phyloP scores from a whole-genome alignment of 352 stramenopile genomes.

The Pythium folliculosum region DNA sequence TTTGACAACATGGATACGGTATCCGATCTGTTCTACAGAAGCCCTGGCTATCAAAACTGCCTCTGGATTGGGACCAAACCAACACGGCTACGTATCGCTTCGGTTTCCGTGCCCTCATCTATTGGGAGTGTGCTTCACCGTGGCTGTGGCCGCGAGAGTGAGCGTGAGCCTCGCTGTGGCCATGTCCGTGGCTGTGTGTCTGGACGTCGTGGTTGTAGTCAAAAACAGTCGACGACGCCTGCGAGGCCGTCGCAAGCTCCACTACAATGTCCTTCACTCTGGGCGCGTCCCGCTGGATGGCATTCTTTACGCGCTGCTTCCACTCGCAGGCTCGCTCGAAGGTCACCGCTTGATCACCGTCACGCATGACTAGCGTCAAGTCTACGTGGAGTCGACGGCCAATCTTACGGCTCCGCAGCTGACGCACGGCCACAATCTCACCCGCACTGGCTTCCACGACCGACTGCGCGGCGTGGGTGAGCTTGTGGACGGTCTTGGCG shows the following conservation, averaged over 20 bases:
- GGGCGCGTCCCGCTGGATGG: conserved; percentile 46
- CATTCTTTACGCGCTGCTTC: conserved; percentile 57
- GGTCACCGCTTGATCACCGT: conserved; percentile 25
- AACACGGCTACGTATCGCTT: background rate
- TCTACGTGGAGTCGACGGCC: conserved; percentile 63
- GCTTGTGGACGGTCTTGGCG: conserved; percentile 34
- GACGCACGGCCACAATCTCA: conserved; percentile 44
- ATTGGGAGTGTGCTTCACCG: too few species aligned
- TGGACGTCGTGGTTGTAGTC: conserved; percentile 19
- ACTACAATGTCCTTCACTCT: conserved; percentile 68
- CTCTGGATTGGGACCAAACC: too few species aligned
- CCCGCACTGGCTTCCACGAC: conserved; percentile 47
- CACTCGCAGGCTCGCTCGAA: conserved; percentile 51
- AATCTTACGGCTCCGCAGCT: conserved; percentile 59
- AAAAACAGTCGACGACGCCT: conserved; percentile 31
- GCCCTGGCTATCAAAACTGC: too few species aligned
- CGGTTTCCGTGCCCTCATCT: background rate
- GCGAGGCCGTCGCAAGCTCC: conserved; percentile 44
- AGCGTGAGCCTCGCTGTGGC: background rate
- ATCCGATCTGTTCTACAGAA: too few species aligned
- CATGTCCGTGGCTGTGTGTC: conserved; percentile 8
- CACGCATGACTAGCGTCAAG: conserved; percentile 49
- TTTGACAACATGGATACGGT: too few species aligned
- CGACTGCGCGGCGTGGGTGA: conserved; percentile 37
- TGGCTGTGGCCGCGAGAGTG: too few species aligned